Base-by-base conservation (phyloP, 345 rosid species). In the Lagerstroemia speciosa region DNA sequence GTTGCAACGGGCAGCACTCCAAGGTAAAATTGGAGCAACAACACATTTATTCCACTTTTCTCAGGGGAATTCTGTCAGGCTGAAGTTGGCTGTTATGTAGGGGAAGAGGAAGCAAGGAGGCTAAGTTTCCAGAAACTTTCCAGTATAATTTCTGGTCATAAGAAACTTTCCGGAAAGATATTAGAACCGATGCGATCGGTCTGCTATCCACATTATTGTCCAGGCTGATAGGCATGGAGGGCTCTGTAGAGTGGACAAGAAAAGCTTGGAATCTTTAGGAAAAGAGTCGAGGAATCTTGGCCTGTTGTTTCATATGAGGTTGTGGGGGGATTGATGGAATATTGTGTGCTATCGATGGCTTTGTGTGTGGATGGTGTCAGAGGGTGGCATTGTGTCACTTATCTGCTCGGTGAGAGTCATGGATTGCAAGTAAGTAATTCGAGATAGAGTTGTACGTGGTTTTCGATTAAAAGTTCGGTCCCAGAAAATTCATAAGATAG, bases 351-450 rank as follows among this genome's bases (percentile, higher is more conserved):
- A 29, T 34, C 15, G 36, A 33, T 0, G 38, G 20, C 24, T 30
- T 34, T 34, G 30, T 58, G 58, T 40, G 66, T 61, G 72, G 72
- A 69, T 41, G 72, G 72, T 11, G 57, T 69, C 55, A 20, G 60
- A 34, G 48, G 66, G 55, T 38, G 40, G 57, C 1, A 16, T n/a
- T 22, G 50, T 14, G 22, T 22, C 66, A 31, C 72, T 40, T 68
- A 37, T 68, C 71, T 69, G 52, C 53, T 63, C 24, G n/a, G n/a
- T n/a, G n/a, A 37, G 4, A 9, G 41, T 37, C 9, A 9, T 37
- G 41, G 41, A 4, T 37, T 37, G 6, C 41, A 37, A 37, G 9
- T 9, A 3, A 37, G 41, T 37, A 8, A 8, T 7, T 38, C 43
- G 7, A 38, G 43, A 8, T 20, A 0, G 53, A n/a, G 6, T 48